These are phyloP conservation scores for Dissophora globulifera DNA, from an alignment of 192 early-diverging fungal species.

Conservation along the genomic window DNA sequence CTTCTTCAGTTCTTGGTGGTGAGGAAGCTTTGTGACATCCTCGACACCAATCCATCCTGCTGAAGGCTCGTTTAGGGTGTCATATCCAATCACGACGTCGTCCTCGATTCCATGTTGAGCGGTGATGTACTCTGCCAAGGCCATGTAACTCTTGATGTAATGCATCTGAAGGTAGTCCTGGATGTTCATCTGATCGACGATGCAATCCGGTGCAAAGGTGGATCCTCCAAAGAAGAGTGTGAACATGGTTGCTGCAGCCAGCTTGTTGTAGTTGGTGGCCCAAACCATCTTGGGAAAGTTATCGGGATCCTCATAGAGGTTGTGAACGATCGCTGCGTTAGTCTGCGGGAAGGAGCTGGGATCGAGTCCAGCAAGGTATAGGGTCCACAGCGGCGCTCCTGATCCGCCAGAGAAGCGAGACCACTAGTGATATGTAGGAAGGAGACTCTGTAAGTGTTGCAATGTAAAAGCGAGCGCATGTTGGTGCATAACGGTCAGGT, in stretches of 20 bases:
- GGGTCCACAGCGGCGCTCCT: constrained; percentile 68
- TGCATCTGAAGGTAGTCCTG: constrained; percentile 69
- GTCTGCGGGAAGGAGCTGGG: constrained; percentile 56
- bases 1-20: constrained; percentile 59
- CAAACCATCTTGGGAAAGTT: constrained; percentile 71
- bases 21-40: constrained; percentile 57
- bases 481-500: too few relatives aligned
- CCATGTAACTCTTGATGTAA: constrained; percentile 58
- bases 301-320: constrained; percentile 52
- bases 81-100: constrained; percentile 63
- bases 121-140: constrained; percentile 54
- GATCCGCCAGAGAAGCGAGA: constrained; percentile 67
- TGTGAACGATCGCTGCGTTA: constrained; percentile 66
- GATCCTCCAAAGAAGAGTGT: constrained; percentile 65
- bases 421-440: too few relatives aligned
- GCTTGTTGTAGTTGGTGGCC: constrained; percentile 67
- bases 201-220: constrained; percentile 60
- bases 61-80: constrained; percentile 68
- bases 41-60: constrained; percentile 59
- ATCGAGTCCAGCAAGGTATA: constrained; percentile 61
- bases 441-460: too few relatives aligned
- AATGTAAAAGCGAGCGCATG: too few relatives aligned
- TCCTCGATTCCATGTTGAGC: constrained; percentile 54
- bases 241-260: constrained; percentile 66
- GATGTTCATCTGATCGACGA: constrained; percentile 61